Evolutionary conservation across 352 stramenopile genomes (phyloP), one percentile per base, ranked within the genome.

Genomic region (Peronospora tabacina): DNA sequence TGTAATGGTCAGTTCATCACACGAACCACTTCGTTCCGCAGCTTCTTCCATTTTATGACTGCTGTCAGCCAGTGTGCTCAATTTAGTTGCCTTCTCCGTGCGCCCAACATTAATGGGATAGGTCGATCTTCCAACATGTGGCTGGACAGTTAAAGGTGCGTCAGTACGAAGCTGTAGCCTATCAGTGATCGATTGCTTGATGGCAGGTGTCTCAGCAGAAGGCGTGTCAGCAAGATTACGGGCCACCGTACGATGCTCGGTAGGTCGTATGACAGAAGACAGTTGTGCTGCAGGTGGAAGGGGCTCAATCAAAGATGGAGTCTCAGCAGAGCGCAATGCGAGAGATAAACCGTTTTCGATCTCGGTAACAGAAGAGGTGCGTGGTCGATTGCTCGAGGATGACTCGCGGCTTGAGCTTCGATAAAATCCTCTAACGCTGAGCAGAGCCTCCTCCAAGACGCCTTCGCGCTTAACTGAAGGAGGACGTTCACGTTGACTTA

Each of bases 1-100:
- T 28, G 51, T 63, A 24, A 63, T 70, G 35, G 22, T 68, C 65
- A 61, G 68, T 48, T 72, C 61, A 17, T 72, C 48, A 8, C 55
- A 54, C 12, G 42, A 43, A 12, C 73, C 65, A 41, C 49, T 54
- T 33, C 55, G 35, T n/a, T 58, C 55, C 4, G 10, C 44, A 40
- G 44, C 20, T 30, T 49, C 43, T 51, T 16, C 24, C 26, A 34
- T 13, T 17, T 47, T 37, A 13, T 49, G 24, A 11, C 35, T 60
- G 44, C 9, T 34, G 42, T 24, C 52, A 13, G 37, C 35, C 8
- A 47, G 47, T 41, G 51, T 54, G 16, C 45, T 34, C 11, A 40
- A 13, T 34, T 45, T 42, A 52, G 16, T 26, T 13, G 36, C 16
- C 19, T 43, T 51, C 16, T 57, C 16, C 3, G 32, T 40, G 35